Base-by-base conservation (phyloP, 2,329 filamentous ascomycete genomes). In the Arthroderma sp. region DNA sequence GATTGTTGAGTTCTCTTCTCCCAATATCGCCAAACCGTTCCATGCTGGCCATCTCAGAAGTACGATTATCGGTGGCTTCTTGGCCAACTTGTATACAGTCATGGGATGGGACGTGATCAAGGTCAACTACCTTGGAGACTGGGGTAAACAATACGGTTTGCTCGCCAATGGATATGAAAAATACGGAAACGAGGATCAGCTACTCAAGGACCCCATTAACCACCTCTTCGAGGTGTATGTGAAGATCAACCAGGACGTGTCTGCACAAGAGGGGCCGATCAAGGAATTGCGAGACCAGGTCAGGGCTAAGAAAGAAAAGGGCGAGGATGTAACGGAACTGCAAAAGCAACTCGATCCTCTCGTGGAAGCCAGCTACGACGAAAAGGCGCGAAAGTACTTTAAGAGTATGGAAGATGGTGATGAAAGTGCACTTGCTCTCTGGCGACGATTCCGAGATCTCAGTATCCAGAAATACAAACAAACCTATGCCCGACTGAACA, bases 51-150 rank as follows among this genome's bases (percentile, higher is more conserved):
- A 82, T 60, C 61, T 82, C 58, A 69, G 78, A 54, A 78, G 75
- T 62, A 81, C 78, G 39, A 80, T 82, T 56, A 80, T 82, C 46
- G 78, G 78, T 51, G 77, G 77, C 46, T 82, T 80, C 62, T 62
- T 81, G 29, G 68, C 74, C 9, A 80, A 81, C 55, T 61, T 81
- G 7, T 77, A 77, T 59, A 70, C 74, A 45, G 66, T 71, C 36
- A 71, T 75, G 51, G 77, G 77, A 43, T 80, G 76, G 75, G 71
- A 80, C 9, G 75, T 80, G 2, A 62, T 73, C 41, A 71, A 74
- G 48, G 75, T 81, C 72, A 81, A 82, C 64, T 81, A 81, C 59
- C 69, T 81, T 4, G 78, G 78, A 49, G 78, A 82, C 56, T 82
- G 78, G 78, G 78, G 78, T 42, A 80, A 80, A 66, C 77, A 81